phyloP scores from a whole-genome alignment of 352 stramenopile species.

The Pythium graminicola region DNA sequence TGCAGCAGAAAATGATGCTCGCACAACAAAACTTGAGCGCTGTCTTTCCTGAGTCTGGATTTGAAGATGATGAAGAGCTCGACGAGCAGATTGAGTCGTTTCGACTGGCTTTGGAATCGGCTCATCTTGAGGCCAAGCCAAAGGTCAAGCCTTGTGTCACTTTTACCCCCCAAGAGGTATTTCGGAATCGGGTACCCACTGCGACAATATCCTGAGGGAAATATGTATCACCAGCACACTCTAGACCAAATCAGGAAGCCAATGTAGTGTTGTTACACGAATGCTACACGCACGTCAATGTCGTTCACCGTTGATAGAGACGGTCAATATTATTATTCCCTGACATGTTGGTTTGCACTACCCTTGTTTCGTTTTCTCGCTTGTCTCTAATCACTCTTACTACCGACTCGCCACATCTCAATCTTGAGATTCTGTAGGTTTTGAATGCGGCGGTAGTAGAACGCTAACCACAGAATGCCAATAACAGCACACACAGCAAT shows the following conservation, averaged over 20 bases:
- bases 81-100: slow-evolving; percentile 74
- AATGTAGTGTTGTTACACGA: not conserved
- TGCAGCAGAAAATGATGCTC: slow-evolving; percentile 62
- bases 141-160: slow-evolving; percentile 57
- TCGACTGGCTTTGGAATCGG: slow-evolving; percentile 65
- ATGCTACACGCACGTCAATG: no score
- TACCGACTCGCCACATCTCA: slow-evolving; percentile 65
- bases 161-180: slow-evolving; percentile 68
- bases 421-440: slow-evolving; percentile 79
- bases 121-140: slow-evolving; percentile 48
- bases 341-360: no score
- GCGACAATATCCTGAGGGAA: slow-evolving; percentile 11
- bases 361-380: not conserved
- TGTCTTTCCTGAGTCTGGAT: slow-evolving; percentile 76
- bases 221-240: not conserved
- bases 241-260: not conserved
- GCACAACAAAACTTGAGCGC: slow-evolving; percentile 64
- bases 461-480: slow-evolving; percentile 57
- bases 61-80: slow-evolving; percentile 73
- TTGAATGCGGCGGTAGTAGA: slow-evolving; percentile 63
- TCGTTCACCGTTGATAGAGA: not conserved
- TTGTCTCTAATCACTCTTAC: slow-evolving; percentile 16
- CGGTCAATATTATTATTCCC: slow-evolving; percentile 14
- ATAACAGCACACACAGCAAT: slow-evolving; percentile 61
- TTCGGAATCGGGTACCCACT: slow-evolving; percentile 41